Percentiles rank a stretch among this genome's conserved stretches.
These are phyloP conservation scores for Somion occarium DNA, from an alignment of 1,284 basidiomycete species.

Conservation along the genomic window DNA sequence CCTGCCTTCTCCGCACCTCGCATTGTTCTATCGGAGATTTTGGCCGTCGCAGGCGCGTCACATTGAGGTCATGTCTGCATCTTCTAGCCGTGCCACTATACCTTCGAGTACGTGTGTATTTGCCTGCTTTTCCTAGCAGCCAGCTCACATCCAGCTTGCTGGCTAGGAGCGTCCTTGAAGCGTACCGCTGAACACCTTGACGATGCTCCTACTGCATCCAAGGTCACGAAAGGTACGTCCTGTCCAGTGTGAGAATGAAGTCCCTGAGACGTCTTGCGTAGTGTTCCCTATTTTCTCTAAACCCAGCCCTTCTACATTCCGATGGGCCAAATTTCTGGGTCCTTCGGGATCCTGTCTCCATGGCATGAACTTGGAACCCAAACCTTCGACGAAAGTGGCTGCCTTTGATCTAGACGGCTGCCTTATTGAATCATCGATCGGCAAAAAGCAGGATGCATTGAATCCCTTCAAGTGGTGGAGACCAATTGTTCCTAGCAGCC, in stretches of 20 bases:
- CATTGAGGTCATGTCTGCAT: too few relatives aligned
- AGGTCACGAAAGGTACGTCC: constrained; percentile 15
- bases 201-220: constrained; percentile 8
- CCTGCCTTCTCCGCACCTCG: too few relatives aligned
- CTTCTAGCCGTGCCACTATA: too few relatives aligned
- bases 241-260: too few relatives aligned
- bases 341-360: constrained; percentile 56
- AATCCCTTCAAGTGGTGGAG: constrained; percentile 76
- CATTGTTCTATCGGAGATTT: too few relatives aligned
- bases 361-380: constrained; percentile 51
- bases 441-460: constrained; percentile 39
- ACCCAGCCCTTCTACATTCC: constrained; percentile 33
- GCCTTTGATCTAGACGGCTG: constrained; percentile 89
- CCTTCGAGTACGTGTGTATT: too few relatives aligned
- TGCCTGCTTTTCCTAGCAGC: too few relatives aligned
- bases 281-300: constrained; percentile 25
- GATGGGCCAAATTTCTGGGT: constrained; percentile 58
- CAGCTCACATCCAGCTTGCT: too few relatives aligned
- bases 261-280: neutral
- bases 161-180: constrained; percentile 13
- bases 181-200: constrained; percentile 15
- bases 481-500: constrained; percentile 53
- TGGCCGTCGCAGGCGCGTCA: too few relatives aligned
- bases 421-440: constrained; percentile 61
- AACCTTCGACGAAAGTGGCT: constrained; percentile 54